Percentiles rank a stretch among this genome's conserved stretches.
Evolutionary conservation across 2,329 filamentous ascomycete species (phyloP).

Genomic region (Ilyonectria mors-panacis): DNA sequence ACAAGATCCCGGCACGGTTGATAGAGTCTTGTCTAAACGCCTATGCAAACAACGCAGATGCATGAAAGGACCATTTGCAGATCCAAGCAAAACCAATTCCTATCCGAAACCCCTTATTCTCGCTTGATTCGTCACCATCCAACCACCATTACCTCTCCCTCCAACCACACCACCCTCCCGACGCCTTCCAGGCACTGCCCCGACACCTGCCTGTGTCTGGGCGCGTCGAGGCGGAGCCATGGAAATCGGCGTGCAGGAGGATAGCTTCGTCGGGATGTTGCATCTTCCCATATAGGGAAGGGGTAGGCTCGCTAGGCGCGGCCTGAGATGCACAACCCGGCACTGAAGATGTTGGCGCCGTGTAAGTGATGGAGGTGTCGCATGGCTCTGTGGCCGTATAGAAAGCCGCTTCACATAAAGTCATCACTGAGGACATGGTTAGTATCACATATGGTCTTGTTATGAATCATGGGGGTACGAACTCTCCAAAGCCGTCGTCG

Average conservation of each 20-base stretch:
- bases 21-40: constrained; percentile 25
- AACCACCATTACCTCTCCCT: constrained; percentile 14
- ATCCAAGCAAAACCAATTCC: constrained; percentile 2
- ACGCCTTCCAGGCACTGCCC: constrained; percentile 16
- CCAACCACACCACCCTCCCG: constrained; percentile 17
- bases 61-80: constrained; percentile 13
- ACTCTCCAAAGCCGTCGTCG: constrained; percentile 86
- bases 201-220: constrained; percentile 24
- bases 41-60: constrained; percentile 28
- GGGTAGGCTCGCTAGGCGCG: constrained; percentile 21
- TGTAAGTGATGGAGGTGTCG: constrained; percentile 24
- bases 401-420: constrained; percentile 74
- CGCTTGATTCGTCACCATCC: background rate
- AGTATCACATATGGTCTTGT: constrained; percentile 29
- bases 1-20: constrained; percentile 2
- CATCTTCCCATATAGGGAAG: constrained; percentile 12
- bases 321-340: constrained; percentile 25
- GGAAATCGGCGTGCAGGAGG: constrained; percentile 12
- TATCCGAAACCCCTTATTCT: background rate
- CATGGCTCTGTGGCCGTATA: constrained; percentile 24
- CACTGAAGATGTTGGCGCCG: constrained; percentile 26
- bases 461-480: constrained; percentile 60
- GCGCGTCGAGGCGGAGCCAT: constrained; percentile 28
- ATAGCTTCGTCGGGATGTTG: constrained; percentile 19
- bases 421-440: constrained; percentile 68